Conservation (phyloP, 139 green algal genomes). For the Chlorella sp. region DNA sequence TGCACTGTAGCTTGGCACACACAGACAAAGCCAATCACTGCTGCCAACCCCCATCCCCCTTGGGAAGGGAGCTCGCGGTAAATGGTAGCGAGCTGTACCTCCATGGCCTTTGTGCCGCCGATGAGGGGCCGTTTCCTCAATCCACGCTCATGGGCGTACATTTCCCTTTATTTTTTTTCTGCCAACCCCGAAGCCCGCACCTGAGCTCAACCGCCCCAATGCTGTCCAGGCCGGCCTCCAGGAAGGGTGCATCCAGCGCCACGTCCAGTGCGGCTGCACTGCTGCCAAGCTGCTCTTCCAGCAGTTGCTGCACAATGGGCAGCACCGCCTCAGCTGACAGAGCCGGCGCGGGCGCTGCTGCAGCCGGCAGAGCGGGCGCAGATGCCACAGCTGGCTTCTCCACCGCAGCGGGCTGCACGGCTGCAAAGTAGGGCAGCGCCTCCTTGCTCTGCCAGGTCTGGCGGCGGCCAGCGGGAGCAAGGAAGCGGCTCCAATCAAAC, state of each 20-base stretch:
- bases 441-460: neutral
- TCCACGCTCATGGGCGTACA: too few species aligned
- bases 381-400: neutral
- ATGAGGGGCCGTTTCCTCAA: too few species aligned
- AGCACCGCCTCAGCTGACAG: neutral
- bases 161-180: too few species aligned
- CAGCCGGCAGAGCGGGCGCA: neutral
- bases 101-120: too few species aligned
- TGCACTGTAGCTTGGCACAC: too few species aligned
- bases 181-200: too few species aligned
- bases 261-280: neutral
- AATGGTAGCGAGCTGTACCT: too few species aligned
- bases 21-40: too few species aligned
- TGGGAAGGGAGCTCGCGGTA: too few species aligned
- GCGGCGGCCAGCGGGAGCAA: neutral
- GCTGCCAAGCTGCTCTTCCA: neutral
- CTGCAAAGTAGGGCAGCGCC: neutral
- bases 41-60: too few species aligned
- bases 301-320: neutral
- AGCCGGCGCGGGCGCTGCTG: neutral
- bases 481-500: constrained; percentile 56
- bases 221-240: constrained; percentile 68
- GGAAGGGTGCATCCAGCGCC: constrained; percentile 33
- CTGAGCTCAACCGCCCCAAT: constrained; percentile 83
- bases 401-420: neutral